Base-by-base conservation (phyloP, 1,284 basidiomycete species). In the Schizopora paradoxa region DNA sequence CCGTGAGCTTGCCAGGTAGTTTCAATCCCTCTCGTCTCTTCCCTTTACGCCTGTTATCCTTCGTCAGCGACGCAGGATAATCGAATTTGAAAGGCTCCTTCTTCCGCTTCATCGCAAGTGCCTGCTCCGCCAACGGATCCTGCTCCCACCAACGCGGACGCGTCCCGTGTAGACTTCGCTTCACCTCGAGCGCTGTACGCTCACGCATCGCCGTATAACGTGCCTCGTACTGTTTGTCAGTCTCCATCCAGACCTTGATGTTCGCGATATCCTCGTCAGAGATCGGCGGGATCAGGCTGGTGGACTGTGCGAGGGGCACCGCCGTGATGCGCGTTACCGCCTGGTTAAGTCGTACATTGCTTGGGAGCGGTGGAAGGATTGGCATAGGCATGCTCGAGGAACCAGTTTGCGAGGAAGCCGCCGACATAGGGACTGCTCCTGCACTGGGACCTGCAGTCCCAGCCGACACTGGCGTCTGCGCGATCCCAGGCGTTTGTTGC, bases 21-120 rank as follows among this genome's bases (percentile, higher is more conserved):
- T 72, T 79, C 56, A 86, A 63, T 16, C 89, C 84, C 58, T 89
- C 86, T 56, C 87, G 69, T 62, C 68, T 74, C 23, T 73, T 69
- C 56, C 74, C 77, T 62, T 72, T 74, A 54, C 72, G 70, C 46
- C 68, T 64, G 51, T 66, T 67, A 51, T 60, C 67, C 61, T 59
- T 67, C 60, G 56, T 58, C 62, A n/a, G 45, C 52, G 56, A 64
- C 64, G 53, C 23, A 11, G 85, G 84, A 72, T 86, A 90, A 45
- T 77, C 62, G 23, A 91, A 74, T 52, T 79, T 74, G 60, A 91
- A 83, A 47, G 69, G 67, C 53, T 80, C 76, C 22, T 68, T 66
- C 29, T 60, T 58, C 41, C 67, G 62, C 49, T 68, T 55, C 19
- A 25, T 34, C 34, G 48, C 33, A 19, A 48, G 48, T 18, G 54